Conservation (phyloP, 2,329 filamentous ascomycete species). For the Colletotrichum truncatum region DNA sequence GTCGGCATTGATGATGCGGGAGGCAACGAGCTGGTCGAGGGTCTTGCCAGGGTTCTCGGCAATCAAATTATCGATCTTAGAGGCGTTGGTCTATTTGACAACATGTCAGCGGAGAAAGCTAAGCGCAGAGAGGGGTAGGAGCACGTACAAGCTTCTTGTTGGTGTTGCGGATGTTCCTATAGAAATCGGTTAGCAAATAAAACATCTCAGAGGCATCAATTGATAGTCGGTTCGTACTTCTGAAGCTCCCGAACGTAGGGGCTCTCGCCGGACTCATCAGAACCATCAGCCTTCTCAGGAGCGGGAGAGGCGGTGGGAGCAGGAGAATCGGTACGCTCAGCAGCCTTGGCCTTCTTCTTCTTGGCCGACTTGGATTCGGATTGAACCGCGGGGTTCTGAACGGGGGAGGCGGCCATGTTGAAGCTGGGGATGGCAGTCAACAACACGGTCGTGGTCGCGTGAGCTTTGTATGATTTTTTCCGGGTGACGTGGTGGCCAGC, state of each 20-base stretch:
- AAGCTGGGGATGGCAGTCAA: constrained; percentile 18
- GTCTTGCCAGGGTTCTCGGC: constrained; percentile 75
- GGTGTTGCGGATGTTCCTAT: constrained; percentile 87
- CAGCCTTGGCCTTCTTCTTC: constrained; percentile 73
- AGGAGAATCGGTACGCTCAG: constrained; percentile 63
- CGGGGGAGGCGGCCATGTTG: constrained; percentile 70
- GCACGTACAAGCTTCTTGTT: constrained; percentile 90
- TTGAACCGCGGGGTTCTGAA: constrained; percentile 69
- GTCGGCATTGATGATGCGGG: constrained; percentile 81
- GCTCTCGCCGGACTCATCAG: constrained; percentile 73
- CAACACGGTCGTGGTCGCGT: constrained; percentile 18
- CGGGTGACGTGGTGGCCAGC: constrained; percentile 20
- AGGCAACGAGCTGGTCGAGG: constrained; percentile 76
- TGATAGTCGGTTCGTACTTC: constrained; percentile 69
- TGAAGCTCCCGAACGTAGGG: constrained; percentile 87
- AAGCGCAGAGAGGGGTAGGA: not conserved
- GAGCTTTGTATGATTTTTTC: constrained; percentile 21
- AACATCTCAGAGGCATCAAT: not conserved
- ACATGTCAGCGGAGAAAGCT: constrained; percentile 12
- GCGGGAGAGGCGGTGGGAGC: constrained; percentile 59
- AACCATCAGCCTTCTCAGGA: constrained; percentile 62
- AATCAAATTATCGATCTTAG: constrained; percentile 77
- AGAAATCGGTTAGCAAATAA: constrained; percentile 16
- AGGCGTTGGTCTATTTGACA: constrained; percentile 67
- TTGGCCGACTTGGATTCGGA: constrained; percentile 71